Conservation (phyloP, 2,329 filamentous ascomycete genomes). For the Beauveria asiatica region DNA sequence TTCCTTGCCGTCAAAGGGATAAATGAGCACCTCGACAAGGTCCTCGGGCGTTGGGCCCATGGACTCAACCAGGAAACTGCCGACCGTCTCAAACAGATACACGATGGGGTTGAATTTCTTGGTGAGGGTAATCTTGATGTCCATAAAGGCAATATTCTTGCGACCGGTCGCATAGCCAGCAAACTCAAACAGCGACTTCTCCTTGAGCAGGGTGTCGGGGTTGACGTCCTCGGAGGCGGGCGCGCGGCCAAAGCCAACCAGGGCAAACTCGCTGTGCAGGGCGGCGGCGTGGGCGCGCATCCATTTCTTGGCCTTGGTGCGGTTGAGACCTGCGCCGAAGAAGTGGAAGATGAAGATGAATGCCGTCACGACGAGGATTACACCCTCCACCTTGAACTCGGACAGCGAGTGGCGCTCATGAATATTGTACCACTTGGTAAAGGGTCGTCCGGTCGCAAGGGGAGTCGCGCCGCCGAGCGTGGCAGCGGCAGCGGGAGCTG, state of each 20-base stretch:
- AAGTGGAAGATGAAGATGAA: constrained; percentile 72
- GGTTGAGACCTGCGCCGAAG: constrained; percentile 73
- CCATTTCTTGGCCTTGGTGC: constrained; percentile 72
- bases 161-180: constrained; percentile 81
- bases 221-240: constrained; percentile 37
- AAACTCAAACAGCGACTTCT: constrained; percentile 83
- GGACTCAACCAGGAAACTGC: constrained; percentile 75
- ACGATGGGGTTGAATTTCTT: constrained; percentile 80
- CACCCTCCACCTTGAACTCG: constrained; percentile 83
- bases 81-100: constrained; percentile 51
- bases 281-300: constrained; percentile 62
- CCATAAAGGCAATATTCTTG: constrained; percentile 85
- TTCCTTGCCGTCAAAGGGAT: constrained; percentile 91
- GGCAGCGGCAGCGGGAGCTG: constrained; percentile 43
- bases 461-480: constrained; percentile 36
- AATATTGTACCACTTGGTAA: constrained; percentile 93
- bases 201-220: constrained; percentile 54
- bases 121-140: constrained; percentile 70
- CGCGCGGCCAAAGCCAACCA: constrained; percentile 68
- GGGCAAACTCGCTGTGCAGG: constrained; percentile 73
- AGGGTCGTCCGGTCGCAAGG: constrained; percentile 50
- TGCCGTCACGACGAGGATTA: constrained; percentile 68
- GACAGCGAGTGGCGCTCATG: constrained; percentile 78
- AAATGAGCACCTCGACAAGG: constrained; percentile 65
- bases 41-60: constrained; percentile 60